Conservation (phyloP, 495 filamentous ascomycete species). For the Tuber aestivum region DNA sequence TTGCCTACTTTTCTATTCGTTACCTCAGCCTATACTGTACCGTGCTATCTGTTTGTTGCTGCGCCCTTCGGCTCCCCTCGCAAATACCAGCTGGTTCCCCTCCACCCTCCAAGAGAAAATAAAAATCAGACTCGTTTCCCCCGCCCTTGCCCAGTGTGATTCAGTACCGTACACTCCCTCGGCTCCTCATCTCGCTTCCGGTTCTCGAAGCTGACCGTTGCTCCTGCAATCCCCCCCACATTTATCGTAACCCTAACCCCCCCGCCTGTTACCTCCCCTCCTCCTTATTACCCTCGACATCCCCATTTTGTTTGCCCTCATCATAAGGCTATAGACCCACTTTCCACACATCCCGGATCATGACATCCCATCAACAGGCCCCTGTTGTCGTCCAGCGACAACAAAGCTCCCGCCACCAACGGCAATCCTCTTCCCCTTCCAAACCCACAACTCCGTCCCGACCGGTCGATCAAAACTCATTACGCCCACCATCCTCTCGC, state of each 20-base stretch:
- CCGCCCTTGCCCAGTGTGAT: neutral
- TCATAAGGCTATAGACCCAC: slow-evolving; percentile 3
- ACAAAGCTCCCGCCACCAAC: slow-evolving; percentile 41
- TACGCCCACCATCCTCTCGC: slow-evolving; percentile 19
- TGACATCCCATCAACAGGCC: slow-evolving; percentile 35
- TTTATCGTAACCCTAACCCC: slow-evolving; percentile 26
- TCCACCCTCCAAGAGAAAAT: neutral
- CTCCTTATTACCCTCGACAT: slow-evolving; percentile 10
- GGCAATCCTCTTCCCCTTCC: slow-evolving; percentile 26
- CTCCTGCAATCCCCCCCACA: slow-evolving; percentile 34
- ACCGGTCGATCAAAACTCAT: slow-evolving; percentile 26
- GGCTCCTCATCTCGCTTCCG: slow-evolving; percentile 26
- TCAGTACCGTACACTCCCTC: neutral
- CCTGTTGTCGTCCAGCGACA: slow-evolving; percentile 43
- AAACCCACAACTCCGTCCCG: slow-evolving; percentile 30
- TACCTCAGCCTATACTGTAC: neutral
- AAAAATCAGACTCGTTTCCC: neutral
- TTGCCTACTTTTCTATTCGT: neutral
- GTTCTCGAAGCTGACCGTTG: slow-evolving; percentile 30
- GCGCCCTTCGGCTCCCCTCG: neutral
- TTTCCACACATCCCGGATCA: slow-evolving; percentile 19
- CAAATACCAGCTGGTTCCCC: slow-evolving; percentile 1
- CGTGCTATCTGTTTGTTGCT: neutral
- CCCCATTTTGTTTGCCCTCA: neutral
- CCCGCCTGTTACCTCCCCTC: slow-evolving; percentile 34